Evolutionary conservation across 129 eudicot species (phyloP).

Genomic region (Saussurea involucrata): DNA sequence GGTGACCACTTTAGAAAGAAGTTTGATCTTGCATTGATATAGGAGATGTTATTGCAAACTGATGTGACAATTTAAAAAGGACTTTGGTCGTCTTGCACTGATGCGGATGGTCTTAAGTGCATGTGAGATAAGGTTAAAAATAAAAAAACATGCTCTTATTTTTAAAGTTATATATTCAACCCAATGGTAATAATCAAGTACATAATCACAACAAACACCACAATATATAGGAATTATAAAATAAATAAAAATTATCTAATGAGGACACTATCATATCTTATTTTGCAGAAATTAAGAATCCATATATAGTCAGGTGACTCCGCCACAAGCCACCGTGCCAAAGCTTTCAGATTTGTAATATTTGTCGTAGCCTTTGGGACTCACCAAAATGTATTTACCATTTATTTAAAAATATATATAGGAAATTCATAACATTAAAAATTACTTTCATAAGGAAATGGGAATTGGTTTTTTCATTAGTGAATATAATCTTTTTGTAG

Average conservation of each 20-base stretch:
- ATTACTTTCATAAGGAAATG: constrained; percentile 1
- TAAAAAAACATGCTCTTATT: too few relatives aligned
- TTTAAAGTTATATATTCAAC: not conserved
- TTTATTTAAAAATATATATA: constrained; percentile 6
- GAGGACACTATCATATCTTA: not conserved
- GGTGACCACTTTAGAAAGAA: too few relatives aligned
- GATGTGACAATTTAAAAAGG: too few relatives aligned
- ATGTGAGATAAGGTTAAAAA: too few relatives aligned
- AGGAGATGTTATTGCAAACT: too few relatives aligned
- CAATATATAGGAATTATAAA: too few relatives aligned
- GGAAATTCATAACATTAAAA: constrained; percentile 25
- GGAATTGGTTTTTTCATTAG: not conserved
- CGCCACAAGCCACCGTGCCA: constrained; percentile 5
- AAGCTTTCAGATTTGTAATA: not conserved
- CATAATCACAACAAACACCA: too few relatives aligned
- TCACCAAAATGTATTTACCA: constrained; percentile 15
- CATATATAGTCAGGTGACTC: not conserved
- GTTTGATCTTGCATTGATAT: too few relatives aligned
- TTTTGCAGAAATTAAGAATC: constrained; percentile 8
- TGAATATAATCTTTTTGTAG: not conserved
- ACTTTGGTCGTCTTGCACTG: too few relatives aligned
- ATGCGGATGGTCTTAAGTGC: too few relatives aligned
- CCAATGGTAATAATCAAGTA: not conserved
- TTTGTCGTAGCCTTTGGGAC: too few relatives aligned
- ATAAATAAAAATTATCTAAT: not conserved